phyloP scores from a whole-genome alignment of 345 rosid species.

The Cardamine resedifolia region DNA sequence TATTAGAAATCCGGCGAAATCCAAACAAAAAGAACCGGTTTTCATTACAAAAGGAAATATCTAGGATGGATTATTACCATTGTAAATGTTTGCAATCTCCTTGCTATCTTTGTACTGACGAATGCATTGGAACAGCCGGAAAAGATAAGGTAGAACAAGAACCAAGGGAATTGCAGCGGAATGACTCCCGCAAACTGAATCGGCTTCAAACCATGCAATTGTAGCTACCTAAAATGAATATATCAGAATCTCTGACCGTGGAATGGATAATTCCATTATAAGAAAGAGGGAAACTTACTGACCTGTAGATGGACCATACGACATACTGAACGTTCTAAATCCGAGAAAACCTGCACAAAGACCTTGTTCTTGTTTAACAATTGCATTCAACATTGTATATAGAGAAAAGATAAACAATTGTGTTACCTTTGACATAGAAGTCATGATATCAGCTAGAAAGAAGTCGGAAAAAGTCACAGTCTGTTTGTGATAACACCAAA shows the following conservation, averaged over 20 bases:
- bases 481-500: slow-evolving; percentile 42
- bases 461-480: slow-evolving; percentile 86
- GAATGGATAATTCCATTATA: slow-evolving; percentile 2
- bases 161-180: slow-evolving; percentile 88
- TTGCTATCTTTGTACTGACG: slow-evolving; percentile 87
- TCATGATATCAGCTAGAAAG: slow-evolving; percentile 89
- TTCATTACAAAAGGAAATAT: neutral
- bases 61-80: slow-evolving; percentile 52
- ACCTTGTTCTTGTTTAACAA: neutral
- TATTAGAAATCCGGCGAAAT: neutral
- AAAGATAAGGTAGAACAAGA: slow-evolving; percentile 89
- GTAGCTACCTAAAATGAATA: slow-evolving; percentile 80
- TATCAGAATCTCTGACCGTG: slow-evolving; percentile 19
- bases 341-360: slow-evolving; percentile 77
- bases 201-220: slow-evolving; percentile 99
- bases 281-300: slow-evolving; percentile 29
- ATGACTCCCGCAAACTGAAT: slow-evolving; percentile 97
- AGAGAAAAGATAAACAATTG: neutral
- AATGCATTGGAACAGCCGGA: slow-evolving; percentile 87
- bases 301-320: slow-evolving; percentile 98
- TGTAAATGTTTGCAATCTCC: slow-evolving; percentile 70
- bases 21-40: neutral
- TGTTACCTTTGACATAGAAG: slow-evolving; percentile 91
- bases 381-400: neutral
- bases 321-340: slow-evolving; percentile 91